These are phyloP conservation scores for Saccharomycopsis fermentans DNA, from an alignment of 805 yeast species.

Conservation along the genomic window DNA sequence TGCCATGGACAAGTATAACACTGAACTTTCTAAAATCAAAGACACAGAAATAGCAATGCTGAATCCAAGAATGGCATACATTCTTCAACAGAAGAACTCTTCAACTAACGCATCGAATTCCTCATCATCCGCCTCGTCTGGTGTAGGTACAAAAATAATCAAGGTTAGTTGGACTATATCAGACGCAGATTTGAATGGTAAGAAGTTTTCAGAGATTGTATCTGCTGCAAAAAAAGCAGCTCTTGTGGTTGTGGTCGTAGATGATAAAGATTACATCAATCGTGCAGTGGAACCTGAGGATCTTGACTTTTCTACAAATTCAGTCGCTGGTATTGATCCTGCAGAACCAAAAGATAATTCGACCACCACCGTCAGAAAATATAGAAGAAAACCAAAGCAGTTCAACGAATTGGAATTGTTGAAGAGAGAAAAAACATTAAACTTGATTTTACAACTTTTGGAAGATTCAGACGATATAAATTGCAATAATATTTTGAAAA, in stretches of 20 bases:
- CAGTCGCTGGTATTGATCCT: neutral
- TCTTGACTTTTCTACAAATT: neutral
- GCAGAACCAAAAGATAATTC: neutral
- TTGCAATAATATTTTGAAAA: neutral
- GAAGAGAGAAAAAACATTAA: constrained; percentile 12
- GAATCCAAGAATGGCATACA: constrained; percentile 8
- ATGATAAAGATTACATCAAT: constrained; percentile 5
- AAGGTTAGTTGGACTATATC: constrained; percentile 16
- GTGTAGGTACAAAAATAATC: constrained; percentile 1
- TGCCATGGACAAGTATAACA: constrained; percentile 10
- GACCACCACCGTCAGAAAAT: too few species aligned
- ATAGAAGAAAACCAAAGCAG: neutral
- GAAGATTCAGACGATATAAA: neutral
- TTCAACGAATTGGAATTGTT: constrained; percentile 12
- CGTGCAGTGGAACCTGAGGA: neutral
- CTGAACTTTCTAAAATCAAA: constrained; percentile 7
- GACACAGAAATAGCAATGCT: constrained; percentile 7
- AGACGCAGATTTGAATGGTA: constrained; percentile 8
- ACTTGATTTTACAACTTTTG: constrained; percentile 1
- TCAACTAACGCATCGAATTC: neutral
- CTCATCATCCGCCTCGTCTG: neutral
- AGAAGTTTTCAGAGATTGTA: constrained; percentile 7
- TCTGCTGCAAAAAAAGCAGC: constrained; percentile 3
- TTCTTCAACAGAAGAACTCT: neutral
- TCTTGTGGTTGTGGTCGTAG: constrained; percentile 6